A percentile compares a stretch with the other conserved stretches of the same genome.
Evolutionary conservation across 768 basidiomycete species (phyloP).

Genomic region (Favolaschia claudopus): DNA sequence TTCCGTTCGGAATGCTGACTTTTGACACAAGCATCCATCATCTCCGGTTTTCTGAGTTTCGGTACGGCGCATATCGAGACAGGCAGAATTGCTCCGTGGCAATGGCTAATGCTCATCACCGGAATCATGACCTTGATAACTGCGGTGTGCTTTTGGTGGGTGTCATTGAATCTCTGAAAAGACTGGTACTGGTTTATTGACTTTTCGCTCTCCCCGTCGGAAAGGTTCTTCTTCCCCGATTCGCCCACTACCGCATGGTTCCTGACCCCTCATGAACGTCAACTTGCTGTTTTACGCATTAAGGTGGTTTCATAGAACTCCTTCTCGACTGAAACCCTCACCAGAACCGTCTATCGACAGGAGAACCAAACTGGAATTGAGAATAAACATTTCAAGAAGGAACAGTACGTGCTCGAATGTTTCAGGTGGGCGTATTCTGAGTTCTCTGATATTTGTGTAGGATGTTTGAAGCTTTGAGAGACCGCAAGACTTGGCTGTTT

Average conservation of each 20-base stretch:
- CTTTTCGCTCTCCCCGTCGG: no score
- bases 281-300: constrained; percentile 57
- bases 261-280: constrained; percentile 58
- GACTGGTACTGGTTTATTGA: constrained; percentile 49
- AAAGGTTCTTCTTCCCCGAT: constrained; percentile 65
- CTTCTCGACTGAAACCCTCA: background rate
- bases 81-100: constrained; percentile 56
- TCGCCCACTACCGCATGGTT: constrained; percentile 70
- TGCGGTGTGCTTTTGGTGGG: constrained; percentile 53
- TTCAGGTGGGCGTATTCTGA: background rate
- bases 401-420: constrained; percentile 62
- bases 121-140: constrained; percentile 29
- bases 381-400: constrained; percentile 82
- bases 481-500: constrained; percentile 69
- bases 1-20: background rate
- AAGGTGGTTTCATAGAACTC: constrained; percentile 57
- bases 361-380: constrained; percentile 84
- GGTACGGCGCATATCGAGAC: constrained; percentile 57
- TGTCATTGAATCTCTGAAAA: constrained; percentile 51
- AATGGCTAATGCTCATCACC: constrained; percentile 47
- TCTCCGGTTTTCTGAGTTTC: constrained; percentile 59
- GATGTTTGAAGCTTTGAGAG: constrained; percentile 59
- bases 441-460: constrained; percentile 32
- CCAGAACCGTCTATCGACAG: constrained; percentile 34
- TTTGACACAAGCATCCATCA: constrained; percentile 60